Conservation (phyloP, 1,284 basidiomycete species). For the Ganoderma multipileum region DNA sequence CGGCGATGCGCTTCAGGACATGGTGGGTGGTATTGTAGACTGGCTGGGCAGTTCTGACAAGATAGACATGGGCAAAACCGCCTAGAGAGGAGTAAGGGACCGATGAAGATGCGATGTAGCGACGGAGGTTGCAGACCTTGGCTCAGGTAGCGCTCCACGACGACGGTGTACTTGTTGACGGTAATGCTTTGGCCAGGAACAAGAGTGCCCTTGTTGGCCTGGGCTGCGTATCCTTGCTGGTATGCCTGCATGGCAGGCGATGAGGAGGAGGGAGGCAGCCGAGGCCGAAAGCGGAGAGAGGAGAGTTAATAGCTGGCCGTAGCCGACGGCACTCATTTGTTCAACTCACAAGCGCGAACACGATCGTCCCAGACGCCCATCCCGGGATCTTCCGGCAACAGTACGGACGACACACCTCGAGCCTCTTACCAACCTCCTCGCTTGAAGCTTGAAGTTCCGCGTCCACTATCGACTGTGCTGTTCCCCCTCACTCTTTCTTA, state of each 20-base stretch:
- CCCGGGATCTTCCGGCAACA: constrained; percentile 20
- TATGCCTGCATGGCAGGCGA: constrained; percentile 45
- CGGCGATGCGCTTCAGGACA: constrained; percentile 97
- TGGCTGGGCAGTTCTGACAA: constrained; percentile 86
- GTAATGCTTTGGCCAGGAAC: constrained; percentile 86
- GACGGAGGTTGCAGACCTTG: constrained; percentile 68
- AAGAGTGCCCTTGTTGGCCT: constrained; percentile 66
- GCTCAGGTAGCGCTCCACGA: constrained; percentile 89
- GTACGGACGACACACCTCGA: not conserved
- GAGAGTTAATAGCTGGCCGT: constrained; percentile 23
- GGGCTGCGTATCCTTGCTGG: constrained; percentile 37
- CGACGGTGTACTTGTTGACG: constrained; percentile 90
- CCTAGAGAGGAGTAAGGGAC: constrained; percentile 55
- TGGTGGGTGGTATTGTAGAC: constrained; percentile 92
- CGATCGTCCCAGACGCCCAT: constrained; percentile 7
- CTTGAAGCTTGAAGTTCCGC: not conserved
- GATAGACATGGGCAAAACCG: constrained; percentile 98
- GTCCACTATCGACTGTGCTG: not conserved
- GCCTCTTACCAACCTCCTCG: not conserved
- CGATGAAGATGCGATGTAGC: constrained; percentile 25
- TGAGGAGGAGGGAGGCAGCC: constrained; percentile 28
- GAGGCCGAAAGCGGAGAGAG: constrained; percentile 12
- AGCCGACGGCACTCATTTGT: constrained; percentile 13
- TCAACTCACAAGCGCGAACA: constrained; percentile 19
- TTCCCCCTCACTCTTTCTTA: too few relatives aligned